Evolutionary conservation across 352 stramenopile species (phyloP).

Genomic region (Pythium phragmiticola): DNA sequence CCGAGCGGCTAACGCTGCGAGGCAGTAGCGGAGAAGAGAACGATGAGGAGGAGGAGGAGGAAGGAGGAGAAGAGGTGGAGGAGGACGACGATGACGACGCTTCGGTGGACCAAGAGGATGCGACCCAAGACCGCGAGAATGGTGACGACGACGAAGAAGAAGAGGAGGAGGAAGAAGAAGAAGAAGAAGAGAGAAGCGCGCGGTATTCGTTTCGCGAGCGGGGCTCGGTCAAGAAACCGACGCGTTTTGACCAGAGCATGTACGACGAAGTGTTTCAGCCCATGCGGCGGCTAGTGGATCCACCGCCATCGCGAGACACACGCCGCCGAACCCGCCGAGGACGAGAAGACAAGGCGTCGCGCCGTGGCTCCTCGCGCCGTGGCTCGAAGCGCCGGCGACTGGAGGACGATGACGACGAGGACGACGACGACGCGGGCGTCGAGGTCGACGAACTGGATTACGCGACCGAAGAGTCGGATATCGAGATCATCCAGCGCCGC

Average conservation of each 20-base stretch:
- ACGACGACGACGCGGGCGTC: conserved; percentile 30
- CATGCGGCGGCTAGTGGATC: conserved; percentile 26
- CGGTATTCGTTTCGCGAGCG: conserved; percentile 48
- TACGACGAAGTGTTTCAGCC: conserved; percentile 72
- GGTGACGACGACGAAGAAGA: conserved; percentile 3
- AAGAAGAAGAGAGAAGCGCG: conserved; percentile 1
- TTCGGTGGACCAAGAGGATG: conserved; percentile 9
- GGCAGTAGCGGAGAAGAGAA: conserved; percentile 14
- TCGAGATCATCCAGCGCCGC: conserved; percentile 53
- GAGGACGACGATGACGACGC: conserved; percentile 10
- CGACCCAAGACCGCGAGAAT: not conserved
- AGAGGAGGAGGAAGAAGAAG: conserved; percentile 3
- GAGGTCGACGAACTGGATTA: conserved; percentile 31
- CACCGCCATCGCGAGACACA: conserved; percentile 13
- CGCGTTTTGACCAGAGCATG: conserved; percentile 57
- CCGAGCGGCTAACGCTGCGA: conserved; percentile 5
- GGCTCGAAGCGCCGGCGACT: conserved; percentile 14
- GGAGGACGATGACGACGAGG: conserved; percentile 26
- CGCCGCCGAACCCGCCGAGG: conserved; percentile 22
- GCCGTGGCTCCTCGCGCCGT: conserved; percentile 11
- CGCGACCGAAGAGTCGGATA: conserved; percentile 45
- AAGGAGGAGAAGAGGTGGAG: conserved; percentile 3
- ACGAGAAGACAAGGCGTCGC: conserved; percentile 14
- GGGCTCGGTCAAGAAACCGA: conserved; percentile 39
- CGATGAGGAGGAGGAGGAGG: conserved; percentile 1